These are phyloP conservation scores for Pterocarpus santalinus DNA, from an alignment of 306 rosid species.

Conservation along the genomic window DNA sequence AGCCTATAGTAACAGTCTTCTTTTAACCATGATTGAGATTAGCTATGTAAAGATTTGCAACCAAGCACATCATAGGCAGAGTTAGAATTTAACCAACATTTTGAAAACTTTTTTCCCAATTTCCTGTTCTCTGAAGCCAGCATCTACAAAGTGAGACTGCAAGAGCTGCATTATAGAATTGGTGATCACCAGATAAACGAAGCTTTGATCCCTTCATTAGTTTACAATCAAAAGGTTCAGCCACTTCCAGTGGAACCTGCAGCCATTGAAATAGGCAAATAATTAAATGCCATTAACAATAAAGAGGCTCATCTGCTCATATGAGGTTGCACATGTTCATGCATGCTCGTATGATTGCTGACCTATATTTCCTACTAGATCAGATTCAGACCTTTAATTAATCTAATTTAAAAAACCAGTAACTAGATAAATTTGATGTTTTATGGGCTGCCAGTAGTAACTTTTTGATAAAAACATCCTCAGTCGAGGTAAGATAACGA, in stretches of 20 bases:
- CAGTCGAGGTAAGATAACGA: neutral
- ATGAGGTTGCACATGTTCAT: neutral
- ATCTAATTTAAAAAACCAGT: neutral
- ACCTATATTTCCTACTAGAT: conserved; percentile 23
- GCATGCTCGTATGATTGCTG: conserved; percentile 13
- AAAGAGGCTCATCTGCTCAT: conserved; percentile 11
- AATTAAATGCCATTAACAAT: conserved; percentile 30
- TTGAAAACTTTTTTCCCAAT: conserved; percentile 63
- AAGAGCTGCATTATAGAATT: conserved; percentile 76
- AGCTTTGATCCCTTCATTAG: conserved; percentile 67
- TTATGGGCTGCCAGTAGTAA: neutral
- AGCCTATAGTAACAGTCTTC: too few species aligned
- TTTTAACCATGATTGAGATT: too few species aligned
- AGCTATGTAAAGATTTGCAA: too few species aligned
- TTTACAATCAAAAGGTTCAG: conserved; percentile 59
- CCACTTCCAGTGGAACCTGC: conserved; percentile 70
- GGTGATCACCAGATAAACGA: conserved; percentile 79
- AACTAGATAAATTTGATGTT: neutral
- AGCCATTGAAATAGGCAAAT: conserved; percentile 48
- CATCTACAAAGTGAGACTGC: conserved; percentile 79
- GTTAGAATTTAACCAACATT: conserved; percentile 54
- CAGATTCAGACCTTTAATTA: conserved; percentile 26
- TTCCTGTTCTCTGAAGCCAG: conserved; percentile 88
- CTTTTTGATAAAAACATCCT: conserved; percentile 5
- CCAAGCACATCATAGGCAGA: neutral